Evolutionary conservation across 2,329 filamentous ascomycete genomes (phyloP).

Genomic region (Sphaerostilbella broomeana): DNA sequence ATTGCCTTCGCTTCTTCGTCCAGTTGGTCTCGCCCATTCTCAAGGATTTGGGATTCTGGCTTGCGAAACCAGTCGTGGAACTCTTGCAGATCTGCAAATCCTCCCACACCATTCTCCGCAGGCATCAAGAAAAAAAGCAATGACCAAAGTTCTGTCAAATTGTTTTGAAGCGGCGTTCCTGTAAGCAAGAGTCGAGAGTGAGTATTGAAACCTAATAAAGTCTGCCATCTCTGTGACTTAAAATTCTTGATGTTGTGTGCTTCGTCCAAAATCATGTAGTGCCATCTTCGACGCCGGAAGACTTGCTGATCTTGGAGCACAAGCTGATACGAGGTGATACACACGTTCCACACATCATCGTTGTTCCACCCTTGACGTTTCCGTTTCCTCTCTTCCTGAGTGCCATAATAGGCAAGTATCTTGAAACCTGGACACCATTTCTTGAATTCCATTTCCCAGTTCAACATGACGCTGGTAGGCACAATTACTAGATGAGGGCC

Average conservation of each 20-base stretch:
- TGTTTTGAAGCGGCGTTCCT: conserved; percentile 94
- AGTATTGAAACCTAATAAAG: conserved; percentile 87
- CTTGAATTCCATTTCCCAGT: conserved; percentile 99
- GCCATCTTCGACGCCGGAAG: conserved; percentile 88
- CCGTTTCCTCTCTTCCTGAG: conserved; percentile 80
- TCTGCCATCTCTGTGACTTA: conserved; percentile 95
- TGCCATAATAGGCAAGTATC: conserved; percentile 93
- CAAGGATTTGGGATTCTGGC: conserved; percentile 90
- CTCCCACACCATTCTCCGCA: conserved; percentile 76
- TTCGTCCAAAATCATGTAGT: conserved; percentile 97
- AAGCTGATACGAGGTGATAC: conserved; percentile 95
- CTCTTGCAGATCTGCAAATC: conserved; percentile 89
- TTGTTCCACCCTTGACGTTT: conserved; percentile 93
- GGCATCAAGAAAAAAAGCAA: conserved; percentile 95
- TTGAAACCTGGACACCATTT: conserved; percentile 99
- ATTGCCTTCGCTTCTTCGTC: conserved; percentile 90
- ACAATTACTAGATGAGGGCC: conserved; percentile 94
- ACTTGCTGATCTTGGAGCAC: conserved; percentile 91
- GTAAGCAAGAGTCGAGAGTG: conserved; percentile 80
- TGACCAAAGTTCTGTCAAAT: conserved; percentile 94
- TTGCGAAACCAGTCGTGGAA: conserved; percentile 96
- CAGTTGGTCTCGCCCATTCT: conserved; percentile 88
- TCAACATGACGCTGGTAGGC: conserved; percentile 95
- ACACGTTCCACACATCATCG: conserved; percentile 91
- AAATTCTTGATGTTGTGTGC: conserved; percentile 99